Conservation (phyloP, 2,329 filamentous ascomycete species). For the Macrophomina phaseolina region DNA sequence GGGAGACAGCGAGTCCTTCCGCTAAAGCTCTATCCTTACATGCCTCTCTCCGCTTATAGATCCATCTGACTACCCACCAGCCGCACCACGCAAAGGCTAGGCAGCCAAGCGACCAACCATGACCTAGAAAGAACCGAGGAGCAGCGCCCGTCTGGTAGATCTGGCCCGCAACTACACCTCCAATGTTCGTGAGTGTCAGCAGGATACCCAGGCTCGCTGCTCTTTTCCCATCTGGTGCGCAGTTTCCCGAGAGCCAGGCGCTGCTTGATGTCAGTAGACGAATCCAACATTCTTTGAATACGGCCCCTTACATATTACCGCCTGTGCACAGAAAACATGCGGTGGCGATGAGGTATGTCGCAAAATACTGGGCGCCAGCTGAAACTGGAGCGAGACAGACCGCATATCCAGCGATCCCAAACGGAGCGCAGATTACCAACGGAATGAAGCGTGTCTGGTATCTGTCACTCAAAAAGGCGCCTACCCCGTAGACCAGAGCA, state of each 20-base stretch:
- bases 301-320: conserved; percentile 34
- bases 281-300: neutral
- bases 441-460: conserved; percentile 47
- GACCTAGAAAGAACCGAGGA: conserved; percentile 38
- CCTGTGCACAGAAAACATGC: conserved; percentile 43
- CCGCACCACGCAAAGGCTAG: conserved; percentile 44
- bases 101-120: conserved; percentile 47
- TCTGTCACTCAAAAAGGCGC: conserved; percentile 46
- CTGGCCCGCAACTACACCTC: conserved; percentile 41
- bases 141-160: conserved; percentile 40
- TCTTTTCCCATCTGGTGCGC: conserved; percentile 41
- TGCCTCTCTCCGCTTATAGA: conserved; percentile 41
- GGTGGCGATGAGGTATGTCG: conserved; percentile 42
- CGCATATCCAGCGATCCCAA: conserved; percentile 41
- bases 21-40: conserved; percentile 39
- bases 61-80: conserved; percentile 44
- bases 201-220: conserved; percentile 41
- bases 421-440: conserved; percentile 39
- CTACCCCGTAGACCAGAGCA: conserved; percentile 47
- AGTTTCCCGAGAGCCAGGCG: conserved; percentile 41
- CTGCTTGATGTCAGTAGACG: neutral
- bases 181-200: conserved; percentile 42
- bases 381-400: conserved; percentile 39
- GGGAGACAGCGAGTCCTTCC: conserved; percentile 27
- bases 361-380: conserved; percentile 38